phyloP scores from a whole-genome alignment of 2,329 filamentous ascomycete genomes.

The Aspergillus latus region DNA sequence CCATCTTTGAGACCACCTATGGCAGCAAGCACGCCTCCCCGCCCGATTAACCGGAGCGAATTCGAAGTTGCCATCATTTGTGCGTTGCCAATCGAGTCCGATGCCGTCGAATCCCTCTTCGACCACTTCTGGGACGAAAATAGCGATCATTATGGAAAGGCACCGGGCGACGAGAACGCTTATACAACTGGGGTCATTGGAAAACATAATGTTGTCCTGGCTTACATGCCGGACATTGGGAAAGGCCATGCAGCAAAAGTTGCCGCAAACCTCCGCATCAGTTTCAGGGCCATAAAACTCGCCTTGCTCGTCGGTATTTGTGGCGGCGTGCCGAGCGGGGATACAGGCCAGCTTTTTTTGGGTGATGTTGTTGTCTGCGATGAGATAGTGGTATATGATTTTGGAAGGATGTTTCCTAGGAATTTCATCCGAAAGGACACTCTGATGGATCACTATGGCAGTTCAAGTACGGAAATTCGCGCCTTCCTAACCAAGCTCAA shows the following conservation, averaged over 20 bases:
- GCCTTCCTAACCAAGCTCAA: neutral
- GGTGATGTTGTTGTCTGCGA: constrained; percentile 29
- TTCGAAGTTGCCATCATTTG: constrained; percentile 23
- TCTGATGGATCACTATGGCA: neutral
- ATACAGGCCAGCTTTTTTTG: constrained; percentile 20
- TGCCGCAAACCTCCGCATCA: constrained; percentile 3
- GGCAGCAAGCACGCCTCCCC: neutral
- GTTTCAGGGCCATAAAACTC: constrained; percentile 16
- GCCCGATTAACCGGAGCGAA: neutral
- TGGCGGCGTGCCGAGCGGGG: constrained; percentile 11
- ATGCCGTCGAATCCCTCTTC: constrained; percentile 18
- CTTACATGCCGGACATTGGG: constrained; percentile 21
- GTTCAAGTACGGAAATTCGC: constrained; percentile 11
- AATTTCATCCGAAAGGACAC: constrained; percentile 15
- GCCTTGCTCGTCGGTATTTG: constrained; percentile 24
- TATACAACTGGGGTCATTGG: constrained; percentile 23
- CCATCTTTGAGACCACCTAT: neutral
- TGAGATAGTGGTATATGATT: constrained; percentile 29
- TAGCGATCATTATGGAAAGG: constrained; percentile 8
- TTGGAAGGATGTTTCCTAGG: constrained; percentile 27
- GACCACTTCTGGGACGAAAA: constrained; percentile 14
- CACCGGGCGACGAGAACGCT: constrained; percentile 5
- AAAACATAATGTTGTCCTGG: constrained; percentile 23
- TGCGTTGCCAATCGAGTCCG: constrained; percentile 13
- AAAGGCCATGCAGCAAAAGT: constrained; percentile 13